Base-by-base conservation (phyloP, 495 filamentous ascomycete species). In the Xylaria intraflava region DNA sequence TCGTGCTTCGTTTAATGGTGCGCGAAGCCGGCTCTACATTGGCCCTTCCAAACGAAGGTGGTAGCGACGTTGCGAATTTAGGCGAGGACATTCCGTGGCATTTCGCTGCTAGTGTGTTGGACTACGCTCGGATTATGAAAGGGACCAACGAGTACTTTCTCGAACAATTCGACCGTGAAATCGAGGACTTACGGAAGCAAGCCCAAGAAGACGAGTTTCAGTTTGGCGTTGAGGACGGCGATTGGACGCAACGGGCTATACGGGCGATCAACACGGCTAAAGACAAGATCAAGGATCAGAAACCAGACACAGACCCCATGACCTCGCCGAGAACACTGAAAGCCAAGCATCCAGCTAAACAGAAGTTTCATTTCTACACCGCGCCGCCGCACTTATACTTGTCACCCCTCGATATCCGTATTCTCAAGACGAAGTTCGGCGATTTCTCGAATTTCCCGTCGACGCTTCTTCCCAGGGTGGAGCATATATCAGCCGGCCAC, bases 121-220 rank as follows among this genome's bases (percentile, higher is more conserved):
- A 98, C 65, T 97, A 96, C 72, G 90, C 90, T 43, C 80, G 93
- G 44, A 84, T 98, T 41, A 96, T 98, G 87, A 95, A 89, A 69
- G 93, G 92, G 11, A 90, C 86, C 3, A 85, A 89, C 65, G 82
- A 86, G 14, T 97, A 97, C 60, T 90, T 98, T 86, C 61, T 69
- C 16, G 73, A 80, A 46, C 85, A 96, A 66, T 92, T 84, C 65
- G 81, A 90, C 51, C 60, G 72, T 7, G 93, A 97, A 61, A 84
- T 95, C 16, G 74, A 81, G 39, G 81, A 88, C 11, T 71, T 98
- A 27, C 75, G 82, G 56, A 68, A 67, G 47, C 89, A 95, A 68
- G 87, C 88, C 66, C 77, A 82, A 45, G 89, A 95, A 65, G 93
- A 98, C 63, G 89, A 96, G 66, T 69, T 96, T 20, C 77, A 96